Conservation (phyloP, 352 stramenopile species). For the Phytophthora europaea region DNA sequence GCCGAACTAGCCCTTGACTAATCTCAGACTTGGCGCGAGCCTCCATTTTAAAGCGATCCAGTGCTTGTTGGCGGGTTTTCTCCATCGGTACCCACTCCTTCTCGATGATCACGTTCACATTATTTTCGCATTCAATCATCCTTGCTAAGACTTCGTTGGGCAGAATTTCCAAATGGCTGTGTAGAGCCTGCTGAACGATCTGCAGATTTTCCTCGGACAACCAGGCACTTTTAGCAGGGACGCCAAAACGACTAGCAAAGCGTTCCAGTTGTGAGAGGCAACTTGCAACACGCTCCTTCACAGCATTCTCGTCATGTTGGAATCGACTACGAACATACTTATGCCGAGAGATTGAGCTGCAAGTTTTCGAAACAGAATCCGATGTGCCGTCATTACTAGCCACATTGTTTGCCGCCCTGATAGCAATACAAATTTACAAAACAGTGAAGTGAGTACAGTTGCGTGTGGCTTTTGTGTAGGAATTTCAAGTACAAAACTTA, state of each 20-base stretch:
- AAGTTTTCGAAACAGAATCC: conserved; percentile 23
- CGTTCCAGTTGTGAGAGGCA: conserved; percentile 58
- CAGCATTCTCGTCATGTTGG: conserved; percentile 51
- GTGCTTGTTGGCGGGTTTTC: conserved; percentile 51
- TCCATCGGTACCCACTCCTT: conserved; percentile 71
- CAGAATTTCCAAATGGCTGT: conserved; percentile 69
- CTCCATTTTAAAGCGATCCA: conserved; percentile 53
- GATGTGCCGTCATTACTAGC: not conserved
- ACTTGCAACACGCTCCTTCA: conserved; percentile 49
- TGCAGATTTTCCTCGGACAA: conserved; percentile 60
- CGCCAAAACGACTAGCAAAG: conserved; percentile 54
- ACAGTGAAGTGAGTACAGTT: not conserved
- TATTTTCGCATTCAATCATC: conserved; percentile 67
- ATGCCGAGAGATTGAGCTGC: conserved; percentile 51
- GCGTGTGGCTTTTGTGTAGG: not conserved
- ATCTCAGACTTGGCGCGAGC: conserved; percentile 42
- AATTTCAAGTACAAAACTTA: conserved; percentile 18
- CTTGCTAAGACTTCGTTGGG: conserved; percentile 59
- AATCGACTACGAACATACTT: conserved; percentile 62
- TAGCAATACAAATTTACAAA: conserved; percentile 16
- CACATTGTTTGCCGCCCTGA: conserved; percentile 31
- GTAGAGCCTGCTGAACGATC: conserved; percentile 64
- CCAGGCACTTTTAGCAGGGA: conserved; percentile 46
- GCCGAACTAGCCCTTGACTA: conserved; percentile 61
- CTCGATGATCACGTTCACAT: conserved; percentile 57